Base-by-base conservation (phyloP, 1,284 basidiomycete genomes). In the Apiotrichum brassicae region DNA sequence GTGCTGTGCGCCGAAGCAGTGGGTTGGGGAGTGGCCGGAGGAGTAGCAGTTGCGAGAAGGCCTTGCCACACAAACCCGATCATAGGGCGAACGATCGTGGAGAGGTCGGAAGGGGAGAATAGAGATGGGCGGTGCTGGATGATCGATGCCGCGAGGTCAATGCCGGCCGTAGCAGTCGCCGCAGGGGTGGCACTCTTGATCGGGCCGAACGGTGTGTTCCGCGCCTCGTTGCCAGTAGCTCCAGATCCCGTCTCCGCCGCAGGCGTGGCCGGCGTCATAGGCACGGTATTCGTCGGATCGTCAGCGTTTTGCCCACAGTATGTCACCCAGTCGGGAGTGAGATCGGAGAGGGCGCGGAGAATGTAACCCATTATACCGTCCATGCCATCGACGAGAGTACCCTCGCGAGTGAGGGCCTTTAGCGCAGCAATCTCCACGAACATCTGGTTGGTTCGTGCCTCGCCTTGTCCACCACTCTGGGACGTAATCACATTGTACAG, bases 311-410 rank as follows among this genome's bases (percentile, higher is more conserved):
- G 36, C 5, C 48, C 47, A 40, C 68, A 71, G 62, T 62, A 68
- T 11, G 54, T 41, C 1, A 59, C 43, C 63, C 64, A 71, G 16
- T 63, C 64, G 9, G 57, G 51, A 14, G 44, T 51, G 11, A 66
- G 48, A 13, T 58, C 56, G 14, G 42, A 35, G 12, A 69, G 35
- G 19, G 53, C 49, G 13, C 49, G 41, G 8, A 68, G 38, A 22
- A 66, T 48, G 61, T 65, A 66, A 2, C 65, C 66, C 4, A 69
- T 58, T 28, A 71, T 50, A 2, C 68, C 68, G 1, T 59, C 58
- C 43, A 66, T 53, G 11, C 62, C 61, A 19, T 62, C 57, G 3
- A 66, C 62, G 12, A 57, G 44, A 1, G 53, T 48, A 5, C 68
- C 68, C 32, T 62, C 59, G 30, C 61, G 65, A 0, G 64, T 66